These are phyloP conservation scores for Penicillium subrubescens DNA, from an alignment of 495 filamentous ascomycete genomes.

Conservation along the genomic window DNA sequence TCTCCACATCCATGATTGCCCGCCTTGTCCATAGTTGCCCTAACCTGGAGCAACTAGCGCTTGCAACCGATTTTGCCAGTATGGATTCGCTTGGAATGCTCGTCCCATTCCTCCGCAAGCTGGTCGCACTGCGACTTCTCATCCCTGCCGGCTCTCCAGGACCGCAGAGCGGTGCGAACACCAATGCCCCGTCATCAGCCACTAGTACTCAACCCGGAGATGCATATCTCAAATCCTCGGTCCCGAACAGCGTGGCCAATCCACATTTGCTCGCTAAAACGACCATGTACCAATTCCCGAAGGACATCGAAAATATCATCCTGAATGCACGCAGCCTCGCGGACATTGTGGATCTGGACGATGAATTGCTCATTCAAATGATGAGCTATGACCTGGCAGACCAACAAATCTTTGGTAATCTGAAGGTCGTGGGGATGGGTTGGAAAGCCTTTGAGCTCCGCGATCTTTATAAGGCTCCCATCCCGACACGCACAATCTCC, in stretches of 20 bases:
- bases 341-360: conserved; percentile 43
- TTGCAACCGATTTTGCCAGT: conserved; percentile 47
- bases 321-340: conserved; percentile 28
- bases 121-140: conserved; percentile 47
- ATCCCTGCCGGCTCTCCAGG: conserved; percentile 32
- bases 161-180: conserved; percentile 5
- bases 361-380: conserved; percentile 34
- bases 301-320: conserved; percentile 14
- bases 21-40: conserved; percentile 56
- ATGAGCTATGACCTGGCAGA: conserved; percentile 39
- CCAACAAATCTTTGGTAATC: conserved; percentile 34
- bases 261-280: not conserved
- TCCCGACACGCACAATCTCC: conserved; percentile 1
- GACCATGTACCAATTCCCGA: not conserved
- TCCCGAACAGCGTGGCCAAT: not conserved
- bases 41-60: conserved; percentile 59
- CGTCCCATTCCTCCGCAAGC: conserved; percentile 51
- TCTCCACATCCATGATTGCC: conserved; percentile 50
- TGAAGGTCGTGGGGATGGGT: conserved; percentile 44
- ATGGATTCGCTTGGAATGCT: conserved; percentile 47
- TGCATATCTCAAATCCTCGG: not conserved
- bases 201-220: not conserved
- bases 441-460: conserved; percentile 43
- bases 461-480: conserved; percentile 37
- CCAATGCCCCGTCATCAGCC: not conserved